Conservation (phyloP, 495 filamentous ascomycete genomes). For the Pseudoneurospora amorphoporcata region DNA sequence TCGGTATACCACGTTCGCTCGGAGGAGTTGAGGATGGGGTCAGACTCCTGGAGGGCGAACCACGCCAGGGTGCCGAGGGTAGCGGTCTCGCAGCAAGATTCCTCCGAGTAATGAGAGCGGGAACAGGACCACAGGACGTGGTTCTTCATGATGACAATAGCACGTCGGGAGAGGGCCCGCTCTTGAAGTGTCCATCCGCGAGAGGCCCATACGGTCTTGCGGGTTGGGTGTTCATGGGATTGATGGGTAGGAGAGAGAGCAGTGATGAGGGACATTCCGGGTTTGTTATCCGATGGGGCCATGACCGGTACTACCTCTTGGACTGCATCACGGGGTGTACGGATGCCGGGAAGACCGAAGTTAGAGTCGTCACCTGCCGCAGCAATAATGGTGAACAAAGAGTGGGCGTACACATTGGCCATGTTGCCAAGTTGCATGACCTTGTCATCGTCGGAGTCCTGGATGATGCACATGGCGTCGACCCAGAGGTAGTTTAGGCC, state of each 20-base stretch:
- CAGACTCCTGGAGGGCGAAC: background rate
- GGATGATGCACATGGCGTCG: conserved; percentile 22
- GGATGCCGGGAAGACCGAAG: background rate
- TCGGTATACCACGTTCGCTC: background rate
- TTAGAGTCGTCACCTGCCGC: background rate
- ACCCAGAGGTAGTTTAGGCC: conserved; percentile 18
- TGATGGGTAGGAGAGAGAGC: background rate
- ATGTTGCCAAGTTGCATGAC: conserved; percentile 11
- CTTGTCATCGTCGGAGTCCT: conserved; percentile 18
- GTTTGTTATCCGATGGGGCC: background rate
- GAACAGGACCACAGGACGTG: background rate
- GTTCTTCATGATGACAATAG: background rate
- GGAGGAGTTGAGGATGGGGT: background rate
- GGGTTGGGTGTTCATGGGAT: background rate
- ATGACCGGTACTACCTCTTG: background rate
- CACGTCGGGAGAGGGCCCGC: background rate
- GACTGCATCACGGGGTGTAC: background rate
- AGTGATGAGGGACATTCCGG: background rate
- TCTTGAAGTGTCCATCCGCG: background rate
- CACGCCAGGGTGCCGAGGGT: background rate
- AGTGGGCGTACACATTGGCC: conserved; percentile 13
- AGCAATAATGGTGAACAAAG: conserved; percentile 10
- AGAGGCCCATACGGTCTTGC: background rate
- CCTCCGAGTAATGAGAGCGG: background rate
- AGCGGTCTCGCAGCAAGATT: background rate